Percentiles rank a stretch among this genome's conserved stretches.
Evolutionary conservation across 169 alveolate genomes (phyloP).

Genomic region (Eimeria maxima): DNA sequence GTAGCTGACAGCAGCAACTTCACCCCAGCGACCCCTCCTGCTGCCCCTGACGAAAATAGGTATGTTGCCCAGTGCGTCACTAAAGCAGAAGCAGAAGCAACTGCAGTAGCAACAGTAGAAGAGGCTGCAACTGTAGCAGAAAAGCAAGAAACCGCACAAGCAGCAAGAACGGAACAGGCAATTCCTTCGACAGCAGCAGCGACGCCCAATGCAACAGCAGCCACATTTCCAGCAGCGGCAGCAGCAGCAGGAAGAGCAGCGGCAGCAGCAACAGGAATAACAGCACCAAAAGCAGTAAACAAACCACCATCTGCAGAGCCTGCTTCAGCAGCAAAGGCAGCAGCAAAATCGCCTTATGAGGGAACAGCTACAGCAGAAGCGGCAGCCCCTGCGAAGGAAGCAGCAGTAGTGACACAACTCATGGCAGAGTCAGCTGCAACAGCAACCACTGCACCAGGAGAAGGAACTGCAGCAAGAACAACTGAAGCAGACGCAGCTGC

Average conservation of each 20-base stretch:
- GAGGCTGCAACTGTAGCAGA: constrained; percentile 3
- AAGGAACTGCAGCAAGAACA: background rate
- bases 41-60: background rate
- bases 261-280: background rate
- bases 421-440: background rate
- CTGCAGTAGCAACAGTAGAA: constrained; percentile 6
- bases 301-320: background rate
- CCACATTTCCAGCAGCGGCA: background rate
- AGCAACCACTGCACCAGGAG: background rate
- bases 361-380: background rate
- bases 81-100: background rate
- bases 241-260: background rate
- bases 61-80: background rate
- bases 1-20: background rate
- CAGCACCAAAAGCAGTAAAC: background rate
- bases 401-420: background rate
- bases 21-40: background rate
- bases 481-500: background rate
- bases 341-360: background rate
- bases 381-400: background rate
- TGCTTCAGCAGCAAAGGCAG: background rate
- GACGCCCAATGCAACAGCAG: background rate
- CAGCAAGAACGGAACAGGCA: background rate
- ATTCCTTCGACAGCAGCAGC: background rate
- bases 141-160: background rate